Base-by-base conservation (phyloP, 768 basidiomycete genomes). In the Mycena amicta region DNA sequence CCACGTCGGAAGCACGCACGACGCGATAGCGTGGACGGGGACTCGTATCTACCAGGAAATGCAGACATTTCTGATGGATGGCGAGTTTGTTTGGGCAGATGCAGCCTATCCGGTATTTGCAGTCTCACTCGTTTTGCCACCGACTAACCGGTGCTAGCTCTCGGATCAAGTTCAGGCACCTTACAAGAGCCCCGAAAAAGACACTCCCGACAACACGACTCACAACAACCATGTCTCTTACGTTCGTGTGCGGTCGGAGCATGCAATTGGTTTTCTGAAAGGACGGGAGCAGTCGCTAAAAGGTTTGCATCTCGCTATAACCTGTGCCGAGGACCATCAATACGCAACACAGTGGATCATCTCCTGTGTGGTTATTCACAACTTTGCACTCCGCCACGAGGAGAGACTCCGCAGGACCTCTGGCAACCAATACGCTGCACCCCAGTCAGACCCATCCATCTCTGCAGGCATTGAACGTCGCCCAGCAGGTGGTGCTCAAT, bases 1-100 rank as follows among this genome's bases (percentile, higher is more conserved):
- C 16, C 40, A 43, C 33, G 63, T 60, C 5, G 69, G 69, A 12
- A 67, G 66, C 28, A 54, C 66, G 2, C 68, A 70, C 41, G 68
- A 70, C 52, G 33, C 68, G 23, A 67, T 59, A 0, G 68, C 66
- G 30, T 70, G 51, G 49, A 37, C 46, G 25, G 26, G 61, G 23
- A 66, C 68, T 0, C 16, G 53, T 5, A 30, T 66, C 22, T 23
- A 30, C 2, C 23, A 55, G 16, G 39, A 53, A 18, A 33, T 25
- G 2, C 33, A 27, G 1, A 41, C 33, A 27, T 6, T 53, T 6
- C 65, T 30, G 1, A 50, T 39, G 37, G 27, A 27, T 13, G 39
- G 25, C 2, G 52, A 53, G 20, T 53, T 53, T 41, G 28, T 53
- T 16, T 51, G 50, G 50, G 50, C 27, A 8, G 50, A 51, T 22